A percentile compares a stretch with the other conserved stretches of the same genome.
These are phyloP conservation scores for Ogataea siamensis DNA, from an alignment of 805 yeast species.

Conservation along the genomic window DNA sequence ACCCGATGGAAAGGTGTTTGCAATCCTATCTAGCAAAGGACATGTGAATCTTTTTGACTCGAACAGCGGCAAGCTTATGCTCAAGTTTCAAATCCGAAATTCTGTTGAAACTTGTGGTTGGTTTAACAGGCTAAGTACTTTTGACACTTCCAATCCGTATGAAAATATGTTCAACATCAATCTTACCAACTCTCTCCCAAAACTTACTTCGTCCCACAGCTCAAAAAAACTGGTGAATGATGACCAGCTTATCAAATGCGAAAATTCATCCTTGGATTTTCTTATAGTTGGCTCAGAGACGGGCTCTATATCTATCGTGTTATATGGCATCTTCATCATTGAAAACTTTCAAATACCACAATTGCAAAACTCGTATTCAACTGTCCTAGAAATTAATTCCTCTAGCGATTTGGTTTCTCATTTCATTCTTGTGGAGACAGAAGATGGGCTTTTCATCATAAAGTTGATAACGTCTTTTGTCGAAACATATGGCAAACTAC, in stretches of 20 bases:
- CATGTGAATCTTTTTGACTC: slow-evolving; percentile 30
- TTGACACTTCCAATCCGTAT: slow-evolving; percentile 13
- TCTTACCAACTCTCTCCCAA: slow-evolving; percentile 27
- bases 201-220: slow-evolving; percentile 22
- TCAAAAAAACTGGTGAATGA: slow-evolving; percentile 23
- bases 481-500: slow-evolving; percentile 26
- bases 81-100: slow-evolving; percentile 18
- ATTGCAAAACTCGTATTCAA: slow-evolving; percentile 15
- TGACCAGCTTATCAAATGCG: slow-evolving; percentile 24
- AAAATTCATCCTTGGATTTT: slow-evolving; percentile 29
- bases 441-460: slow-evolving; percentile 20
- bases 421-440: slow-evolving; percentile 24
- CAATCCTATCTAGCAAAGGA: slow-evolving; percentile 26
- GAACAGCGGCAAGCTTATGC: slow-evolving; percentile 28
- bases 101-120: slow-evolving; percentile 22
- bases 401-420: slow-evolving; percentile 25
- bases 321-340: slow-evolving; percentile 36
- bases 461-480: slow-evolving; percentile 31
- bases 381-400: slow-evolving; percentile 21
- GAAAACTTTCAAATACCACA: slow-evolving; percentile 26
- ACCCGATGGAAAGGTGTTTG: slow-evolving; percentile 34
- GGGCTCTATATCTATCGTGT: slow-evolving; percentile 25
- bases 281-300: slow-evolving; percentile 29
- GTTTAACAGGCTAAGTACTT: slow-evolving; percentile 19
- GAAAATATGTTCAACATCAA: slow-evolving; percentile 25